Conservation (phyloP, 371 early-diverging fungal genomes). For the Blakeslea trispora region DNA sequence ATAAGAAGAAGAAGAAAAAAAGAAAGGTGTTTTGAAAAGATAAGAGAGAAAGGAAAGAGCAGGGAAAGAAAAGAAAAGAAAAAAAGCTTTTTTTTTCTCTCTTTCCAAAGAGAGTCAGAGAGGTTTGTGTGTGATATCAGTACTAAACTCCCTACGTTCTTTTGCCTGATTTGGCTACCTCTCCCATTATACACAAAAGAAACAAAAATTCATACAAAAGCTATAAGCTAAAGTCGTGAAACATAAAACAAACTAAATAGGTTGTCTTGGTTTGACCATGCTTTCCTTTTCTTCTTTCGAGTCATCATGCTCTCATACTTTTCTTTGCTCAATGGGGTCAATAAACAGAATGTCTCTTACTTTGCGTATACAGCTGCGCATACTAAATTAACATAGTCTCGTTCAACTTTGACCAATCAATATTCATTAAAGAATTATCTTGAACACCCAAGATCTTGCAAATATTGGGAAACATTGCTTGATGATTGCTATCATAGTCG, state of each 20-base stretch:
- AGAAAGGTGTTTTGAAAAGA: too few species aligned
- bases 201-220: neutral
- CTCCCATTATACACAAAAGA: neutral
- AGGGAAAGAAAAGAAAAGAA: neutral
- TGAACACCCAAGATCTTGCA: too few species aligned
- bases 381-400: too few species aligned
- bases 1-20: neutral
- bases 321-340: too few species aligned
- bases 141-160: conserved; percentile 16
- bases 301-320: too few species aligned
- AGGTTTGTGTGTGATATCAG: conserved; percentile 6
- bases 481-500: neutral
- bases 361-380: too few species aligned
- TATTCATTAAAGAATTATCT: neutral
- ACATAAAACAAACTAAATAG: too few species aligned
- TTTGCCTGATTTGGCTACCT: conserved; percentile 17
- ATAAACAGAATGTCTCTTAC: too few species aligned
- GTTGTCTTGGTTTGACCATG: too few species aligned
- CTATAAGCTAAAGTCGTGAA: neutral
- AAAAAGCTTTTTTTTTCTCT: conserved; percentile 4
- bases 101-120: conserved; percentile 1
- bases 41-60: neutral
- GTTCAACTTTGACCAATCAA: neutral
- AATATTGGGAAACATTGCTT: neutral
- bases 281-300: too few species aligned